These are phyloP conservation scores for Neospermospora avenae DNA, from an alignment of 2,329 filamentous ascomycete species.

Conservation along the genomic window DNA sequence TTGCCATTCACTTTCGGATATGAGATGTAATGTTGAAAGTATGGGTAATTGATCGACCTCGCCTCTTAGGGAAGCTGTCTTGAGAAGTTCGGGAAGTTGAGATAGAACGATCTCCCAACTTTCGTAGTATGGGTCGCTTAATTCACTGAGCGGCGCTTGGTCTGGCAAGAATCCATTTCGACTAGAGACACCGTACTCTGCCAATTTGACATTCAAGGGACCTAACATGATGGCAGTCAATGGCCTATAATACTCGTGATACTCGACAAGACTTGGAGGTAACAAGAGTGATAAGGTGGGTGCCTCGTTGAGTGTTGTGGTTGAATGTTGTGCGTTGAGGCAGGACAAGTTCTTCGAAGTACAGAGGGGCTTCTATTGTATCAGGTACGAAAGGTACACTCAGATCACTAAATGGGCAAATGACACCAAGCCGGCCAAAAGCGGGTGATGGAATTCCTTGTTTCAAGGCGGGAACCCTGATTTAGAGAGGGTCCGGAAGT, in stretches of 20 bases:
- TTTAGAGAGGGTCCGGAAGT: not conserved
- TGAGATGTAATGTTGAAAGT: slow-evolving; percentile 62
- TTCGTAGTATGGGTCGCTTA: slow-evolving; percentile 71
- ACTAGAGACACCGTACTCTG: slow-evolving; percentile 27
- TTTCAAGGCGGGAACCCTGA: not conserved
- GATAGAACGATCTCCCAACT: slow-evolving; percentile 73
- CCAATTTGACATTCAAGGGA: slow-evolving; percentile 26
- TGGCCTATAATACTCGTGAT: too few relatives aligned
- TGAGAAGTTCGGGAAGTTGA: slow-evolving; percentile 65
- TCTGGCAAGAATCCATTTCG: slow-evolving; percentile 72
- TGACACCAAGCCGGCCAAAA: slow-evolving; percentile 1
- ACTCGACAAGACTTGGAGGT: too few relatives aligned
- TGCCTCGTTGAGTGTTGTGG: too few relatives aligned
- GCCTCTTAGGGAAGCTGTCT: slow-evolving; percentile 59
- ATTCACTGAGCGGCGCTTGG: slow-evolving; percentile 58
- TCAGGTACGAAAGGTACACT: not conserved
- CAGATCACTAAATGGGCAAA: not conserved
- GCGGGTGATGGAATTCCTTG: not conserved
- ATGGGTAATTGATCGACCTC: slow-evolving; percentile 65
- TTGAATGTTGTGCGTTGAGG: not conserved
- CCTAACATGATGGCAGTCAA: slow-evolving; percentile 32
- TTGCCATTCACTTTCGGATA: slow-evolving; percentile 69
- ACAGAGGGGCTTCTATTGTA: not conserved
- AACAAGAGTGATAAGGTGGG: too few relatives aligned
- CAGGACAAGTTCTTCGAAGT: not conserved